Evolutionary conservation across 306 rosid species (phyloP).

Genomic region (Corylus avellana): DNA sequence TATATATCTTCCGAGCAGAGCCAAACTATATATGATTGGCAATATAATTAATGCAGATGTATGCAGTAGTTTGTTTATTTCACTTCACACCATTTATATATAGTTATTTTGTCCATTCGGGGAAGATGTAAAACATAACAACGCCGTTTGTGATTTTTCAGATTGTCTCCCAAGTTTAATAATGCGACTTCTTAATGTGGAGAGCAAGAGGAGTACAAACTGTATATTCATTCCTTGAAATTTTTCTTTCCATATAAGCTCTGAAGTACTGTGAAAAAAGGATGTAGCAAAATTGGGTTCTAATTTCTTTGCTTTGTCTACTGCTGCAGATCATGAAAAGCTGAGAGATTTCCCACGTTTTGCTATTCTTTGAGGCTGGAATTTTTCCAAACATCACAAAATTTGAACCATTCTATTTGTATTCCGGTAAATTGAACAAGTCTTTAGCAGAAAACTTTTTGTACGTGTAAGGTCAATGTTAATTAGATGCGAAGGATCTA

Average conservation of each 20-base stretch:
- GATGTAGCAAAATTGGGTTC: background rate
- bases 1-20: slow-evolving; percentile 23
- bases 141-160: slow-evolving; percentile 9
- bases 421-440: background rate
- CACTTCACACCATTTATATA: slow-evolving; percentile 16
- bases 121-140: background rate
- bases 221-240: slow-evolving; percentile 18
- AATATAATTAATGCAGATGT: slow-evolving; percentile 6
- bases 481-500: background rate
- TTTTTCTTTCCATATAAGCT: slow-evolving; percentile 3
- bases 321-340: background rate
- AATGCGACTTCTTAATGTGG: slow-evolving; percentile 6
- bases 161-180: slow-evolving; percentile 7
- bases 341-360: background rate
- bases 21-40: slow-evolving; percentile 26
- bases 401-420: background rate
- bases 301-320: background rate
- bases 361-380: background rate
- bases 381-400: background rate
- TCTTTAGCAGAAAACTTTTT: background rate
- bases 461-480: background rate
- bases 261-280: background rate
- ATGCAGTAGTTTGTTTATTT: background rate
- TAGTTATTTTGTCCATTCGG: slow-evolving; percentile 17
- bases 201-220: slow-evolving; percentile 10